Evolutionary conservation across 345 rosid genomes (phyloP).

Genomic region (Clausena lansium): DNA sequence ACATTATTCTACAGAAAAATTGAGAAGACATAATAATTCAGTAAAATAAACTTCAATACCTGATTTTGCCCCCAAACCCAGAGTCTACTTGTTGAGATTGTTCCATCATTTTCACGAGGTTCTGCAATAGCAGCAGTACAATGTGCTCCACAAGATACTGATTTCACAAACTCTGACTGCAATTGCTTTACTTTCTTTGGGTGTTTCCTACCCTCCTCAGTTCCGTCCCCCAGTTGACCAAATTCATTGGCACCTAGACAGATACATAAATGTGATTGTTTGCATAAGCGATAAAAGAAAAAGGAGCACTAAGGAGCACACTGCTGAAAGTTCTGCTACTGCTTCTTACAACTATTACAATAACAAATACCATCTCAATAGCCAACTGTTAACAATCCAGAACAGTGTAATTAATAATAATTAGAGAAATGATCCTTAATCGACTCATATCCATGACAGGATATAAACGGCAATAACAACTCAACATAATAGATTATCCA

Average conservation of each 20-base stretch:
- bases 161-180: slow-evolving; percentile 83
- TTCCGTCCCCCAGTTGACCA: slow-evolving; percentile 98
- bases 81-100: slow-evolving; percentile 64
- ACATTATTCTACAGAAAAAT: background rate
- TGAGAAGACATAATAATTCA: background rate
- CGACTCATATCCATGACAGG: background rate
- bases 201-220: slow-evolving; percentile 74
- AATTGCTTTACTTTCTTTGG: slow-evolving; percentile 80
- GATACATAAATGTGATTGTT: background rate
- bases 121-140: slow-evolving; percentile 89
- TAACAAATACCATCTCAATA: background rate
- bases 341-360: background rate
- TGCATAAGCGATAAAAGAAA: background rate
- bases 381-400: background rate
- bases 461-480: background rate
- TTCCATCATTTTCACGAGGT: slow-evolving; percentile 74
- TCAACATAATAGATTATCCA: background rate
- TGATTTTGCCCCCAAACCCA: slow-evolving; percentile 99
- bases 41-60: slow-evolving; percentile 30
- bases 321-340: background rate
- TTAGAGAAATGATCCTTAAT: slow-evolving; percentile 1
- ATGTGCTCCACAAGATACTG: slow-evolving; percentile 89
- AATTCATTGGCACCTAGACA: slow-evolving; percentile 81
- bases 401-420: background rate
- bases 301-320: background rate